Evolutionary conservation across 345 rosid species (phyloP), one percentile per base, ranked within the genome.

Genomic region (Trapa bicornis): DNA sequence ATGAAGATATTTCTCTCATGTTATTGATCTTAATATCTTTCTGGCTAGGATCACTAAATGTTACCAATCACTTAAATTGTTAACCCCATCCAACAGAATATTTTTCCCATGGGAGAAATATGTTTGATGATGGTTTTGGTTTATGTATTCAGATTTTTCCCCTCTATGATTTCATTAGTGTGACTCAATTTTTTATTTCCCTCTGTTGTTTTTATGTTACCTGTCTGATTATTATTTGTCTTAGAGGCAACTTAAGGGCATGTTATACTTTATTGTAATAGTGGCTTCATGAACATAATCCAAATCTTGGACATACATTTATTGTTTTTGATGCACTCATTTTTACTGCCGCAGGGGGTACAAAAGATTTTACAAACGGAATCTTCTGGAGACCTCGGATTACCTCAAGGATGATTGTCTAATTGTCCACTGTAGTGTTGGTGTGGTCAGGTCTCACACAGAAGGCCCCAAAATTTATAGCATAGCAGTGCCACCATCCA

Each of bases 391-490:
- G 74, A 71, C 79, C 53, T 84, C 87, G 4, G 83, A 81, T 74
- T 83, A 77, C 73, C 82, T 81, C 17, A 83, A 79, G 71, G 83
- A 77, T 8, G 78, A 84, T 73, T 81, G 85, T 69, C 82, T 84
- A 47, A 79, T 80, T 41, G 79, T 84, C 60, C 76, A 70, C 58
- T 84, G 87, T 70, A 79, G 80, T 71, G 87, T 84, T 36, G 85
- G 88, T 61, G 88, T 84, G 69, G 88, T 84, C 72, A 78, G 74
- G 79, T 84, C 88, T 22, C 80, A 75, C 58, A 84, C 85, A 9
- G 84, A 84, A 71, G 87, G 85, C 50, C 86, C 84, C 12, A 84
- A 77, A 75, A 66, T 75, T 56, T 80, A 75, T 72, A 78, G 84
- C 47, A 82, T 84, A 42, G 72, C 76, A 35, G 75, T 84, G 43